Evolutionary conservation across 202 grass and related monocot species (phyloP), one percentile per base, ranked within the genome.

Genomic region (Cymbopogon flexuosus): DNA sequence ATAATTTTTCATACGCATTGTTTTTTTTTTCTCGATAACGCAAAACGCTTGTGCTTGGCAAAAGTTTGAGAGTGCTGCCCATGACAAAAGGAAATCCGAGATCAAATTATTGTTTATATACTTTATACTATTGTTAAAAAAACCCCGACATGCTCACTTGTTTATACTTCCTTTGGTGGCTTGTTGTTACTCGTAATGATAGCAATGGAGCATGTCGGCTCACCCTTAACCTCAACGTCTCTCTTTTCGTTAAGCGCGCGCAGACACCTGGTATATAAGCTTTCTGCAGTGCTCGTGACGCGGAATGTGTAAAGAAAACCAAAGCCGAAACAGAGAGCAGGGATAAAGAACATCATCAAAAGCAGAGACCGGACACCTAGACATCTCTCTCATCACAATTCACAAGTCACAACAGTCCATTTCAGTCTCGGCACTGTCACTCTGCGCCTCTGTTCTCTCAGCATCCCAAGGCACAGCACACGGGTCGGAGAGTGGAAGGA

Each of bases 301-400:
- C 27, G 78, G 82, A 78, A 73, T 85, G 56, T 13, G 72, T 78
- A 85, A 81, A 85, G 65, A 89, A 85, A 73, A 5, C 27, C 37
- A 86, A 81, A 69, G 77, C n/a, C n/a, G 24, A 39, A 47, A 12
- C 29, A 74, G 9, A 51, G 64, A 1, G 52, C 3, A 18, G 3
- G 35, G 63, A 75, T 40, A 79, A 82, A 62, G 49, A 65, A 56
- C n/a, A n/a, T n/a, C 23, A 71, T 49, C 52, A 77, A 84, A 75
- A 81, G 72, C 75, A 43, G 77, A 84, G 71, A 78, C 31, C n/a
- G n/a, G n/a, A n/a, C n/a, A n/a, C n/a, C n/a, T n/a, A n/a, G n/a
- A n/a, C n/a, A n/a, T n/a, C n/a, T n/a, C n/a, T 37, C 37, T 8
- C 19, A n/a, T 15, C 19, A 13, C 15, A 16, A 5, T 7, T 21